Base-by-base conservation (phyloP, 2,329 filamentous ascomycete species). In the Colletotrichum lupini region DNA sequence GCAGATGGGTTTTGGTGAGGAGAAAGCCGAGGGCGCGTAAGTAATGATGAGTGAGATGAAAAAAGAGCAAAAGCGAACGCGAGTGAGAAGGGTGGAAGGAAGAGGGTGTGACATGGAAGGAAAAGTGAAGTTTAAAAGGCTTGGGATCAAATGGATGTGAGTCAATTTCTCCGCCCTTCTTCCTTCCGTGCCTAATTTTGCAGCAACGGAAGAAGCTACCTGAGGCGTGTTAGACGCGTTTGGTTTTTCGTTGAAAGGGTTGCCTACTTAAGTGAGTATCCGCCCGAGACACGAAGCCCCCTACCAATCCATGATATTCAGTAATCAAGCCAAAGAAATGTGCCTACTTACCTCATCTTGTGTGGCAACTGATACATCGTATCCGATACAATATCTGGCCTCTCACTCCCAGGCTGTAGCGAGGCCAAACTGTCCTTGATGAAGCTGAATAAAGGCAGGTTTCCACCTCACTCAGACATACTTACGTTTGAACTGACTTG, bases 311-410 rank as follows among this genome's bases (percentile, higher is more conserved):
- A 0, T 49, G 32, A 12, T 35, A 35, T 32, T 32, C 30, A 9
- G 32, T 35, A 5, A 11, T 1, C 0, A 12, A 35, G 32, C 0
- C 1, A 35, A 35, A 12, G 32, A 35, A 35, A 0, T 35, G 32
- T 12, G 32, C 32, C 32, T 5, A 5, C 32, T 2, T 12, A 35
- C 4, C 0, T 35, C 1, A 35, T 0, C 11, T 42, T 42, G 16
- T 42, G 37, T 16, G 37, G 37, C 5, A 19, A 42, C 16, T 19
- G 16, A 42, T 8, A 16, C 16, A 19, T 19, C 37, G 2, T 0
- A 42, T 42, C 16, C 1, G 5, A 42, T 0, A 5, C 32, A 0
- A 12, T 4, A 42, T 19, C 14, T 6, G 14, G 1, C 5, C 5
- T 42, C 14, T 6, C 14, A 42, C 16, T 42, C 5, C 14, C 5